A percentile compares a stretch with the other conserved stretches of the same genome.
Evolutionary conservation across 2,329 filamentous ascomycete species (phyloP).

Genomic region (Colletotrichum somersetense): DNA sequence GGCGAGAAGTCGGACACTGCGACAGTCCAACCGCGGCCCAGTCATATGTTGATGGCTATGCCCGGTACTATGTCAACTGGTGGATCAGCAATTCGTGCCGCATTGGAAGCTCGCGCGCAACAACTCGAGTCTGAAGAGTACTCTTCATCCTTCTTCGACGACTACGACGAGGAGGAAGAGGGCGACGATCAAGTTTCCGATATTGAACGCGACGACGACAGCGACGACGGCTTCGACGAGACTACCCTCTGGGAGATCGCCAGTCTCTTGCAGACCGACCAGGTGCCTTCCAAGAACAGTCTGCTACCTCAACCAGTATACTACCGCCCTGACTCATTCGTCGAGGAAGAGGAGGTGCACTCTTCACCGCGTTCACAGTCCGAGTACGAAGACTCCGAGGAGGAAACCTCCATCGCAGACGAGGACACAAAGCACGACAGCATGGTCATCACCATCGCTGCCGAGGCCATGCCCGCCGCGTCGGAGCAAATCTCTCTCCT

Average conservation of each 20-base stretch:
- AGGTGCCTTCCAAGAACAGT: constrained; percentile 65
- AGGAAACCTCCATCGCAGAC: constrained; percentile 46
- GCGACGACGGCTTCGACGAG: constrained; percentile 70
- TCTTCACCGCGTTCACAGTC: constrained; percentile 47
- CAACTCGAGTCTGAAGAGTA: constrained; percentile 57
- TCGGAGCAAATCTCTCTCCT: constrained; percentile 30
- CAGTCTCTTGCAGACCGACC: constrained; percentile 65
- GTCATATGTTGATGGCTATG: constrained; percentile 60
- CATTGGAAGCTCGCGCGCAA: constrained; percentile 50
- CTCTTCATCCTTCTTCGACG: constrained; percentile 69
- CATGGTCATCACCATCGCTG: constrained; percentile 51
- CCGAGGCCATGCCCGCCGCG: constrained; percentile 43
- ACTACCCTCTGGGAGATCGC: constrained; percentile 74
- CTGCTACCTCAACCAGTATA: constrained; percentile 55
- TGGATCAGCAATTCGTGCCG: constrained; percentile 47
- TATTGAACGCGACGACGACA: constrained; percentile 52
- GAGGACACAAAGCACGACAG: constrained; percentile 44
- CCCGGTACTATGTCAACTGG: constrained; percentile 64
- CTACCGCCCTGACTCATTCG: constrained; percentile 25
- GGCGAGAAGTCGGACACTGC: constrained; percentile 72
- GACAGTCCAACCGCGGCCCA: constrained; percentile 55
- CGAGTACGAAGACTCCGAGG: constrained; percentile 42
- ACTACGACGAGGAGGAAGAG: constrained; percentile 67
- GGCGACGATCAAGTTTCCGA: constrained; percentile 53
- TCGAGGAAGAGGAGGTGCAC: constrained; percentile 50